Evolutionary conservation across 2,329 filamentous ascomycete species (phyloP).

Genomic region (Aspergillus sp.): DNA sequence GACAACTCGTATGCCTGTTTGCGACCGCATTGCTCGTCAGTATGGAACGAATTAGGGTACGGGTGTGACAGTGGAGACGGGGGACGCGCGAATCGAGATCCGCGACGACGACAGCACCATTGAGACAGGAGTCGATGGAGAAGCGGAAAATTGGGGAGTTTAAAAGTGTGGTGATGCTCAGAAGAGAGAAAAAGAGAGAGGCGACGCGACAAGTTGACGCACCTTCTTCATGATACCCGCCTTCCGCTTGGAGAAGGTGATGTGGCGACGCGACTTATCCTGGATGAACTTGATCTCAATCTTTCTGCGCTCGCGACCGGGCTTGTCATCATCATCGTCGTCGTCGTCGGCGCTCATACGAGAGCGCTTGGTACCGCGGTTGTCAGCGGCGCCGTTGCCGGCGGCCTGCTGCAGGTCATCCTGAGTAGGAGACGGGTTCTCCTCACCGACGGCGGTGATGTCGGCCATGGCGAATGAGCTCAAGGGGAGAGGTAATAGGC

Average conservation of each 20-base stretch:
- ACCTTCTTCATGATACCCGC: slow-evolving; percentile 99
- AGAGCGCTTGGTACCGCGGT: slow-evolving; percentile 83
- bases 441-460: slow-evolving; percentile 74
- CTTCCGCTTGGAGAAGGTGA: slow-evolving; percentile 99
- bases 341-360: slow-evolving; percentile 86
- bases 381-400: slow-evolving; percentile 71
- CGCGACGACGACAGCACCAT: not conserved
- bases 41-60: not conserved
- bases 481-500: slow-evolving; percentile 6
- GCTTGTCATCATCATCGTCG: slow-evolving; percentile 97
- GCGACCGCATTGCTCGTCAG: slow-evolving; percentile 18
- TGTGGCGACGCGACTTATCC: slow-evolving; percentile 98
- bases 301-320: slow-evolving; percentile 95
- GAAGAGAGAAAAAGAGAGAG: slow-evolving; percentile 2
- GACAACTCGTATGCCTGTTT: slow-evolving; percentile 90
- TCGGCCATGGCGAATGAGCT: slow-evolving; percentile 62
- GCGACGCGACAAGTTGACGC: slow-evolving; percentile 34
- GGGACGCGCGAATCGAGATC: not conserved
- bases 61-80: not conserved
- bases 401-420: slow-evolving; percentile 59
- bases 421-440: slow-evolving; percentile 70
- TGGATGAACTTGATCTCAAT: slow-evolving; percentile 99
- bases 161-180: slow-evolving; percentile 5
- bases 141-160: not conserved
- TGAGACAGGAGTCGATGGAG: not conserved